Evolutionary conservation across 352 stramenopile genomes (phyloP).

Genomic region (Pythium pectinolyticum): DNA sequence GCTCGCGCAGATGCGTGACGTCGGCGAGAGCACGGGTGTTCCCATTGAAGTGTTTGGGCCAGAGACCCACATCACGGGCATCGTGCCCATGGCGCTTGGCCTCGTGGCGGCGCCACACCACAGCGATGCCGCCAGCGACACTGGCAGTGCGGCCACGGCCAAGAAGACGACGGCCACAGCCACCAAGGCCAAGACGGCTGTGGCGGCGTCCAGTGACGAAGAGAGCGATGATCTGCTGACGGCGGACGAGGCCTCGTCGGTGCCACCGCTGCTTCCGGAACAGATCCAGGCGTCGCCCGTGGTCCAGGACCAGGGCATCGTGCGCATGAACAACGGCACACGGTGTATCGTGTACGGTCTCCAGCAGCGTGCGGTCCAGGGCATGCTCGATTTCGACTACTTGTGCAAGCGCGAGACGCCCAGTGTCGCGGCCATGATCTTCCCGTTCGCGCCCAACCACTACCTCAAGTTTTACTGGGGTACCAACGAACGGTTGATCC

Average conservation of each 20-base stretch:
- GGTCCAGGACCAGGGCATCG: slow-evolving; percentile 84
- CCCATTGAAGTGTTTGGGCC: slow-evolving; percentile 95
- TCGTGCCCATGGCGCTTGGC: slow-evolving; percentile 94
- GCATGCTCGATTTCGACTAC: slow-evolving; percentile 98
- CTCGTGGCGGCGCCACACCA: slow-evolving; percentile 66
- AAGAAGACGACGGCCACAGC: slow-evolving; percentile 9
- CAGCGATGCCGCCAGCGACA: slow-evolving; percentile 9
- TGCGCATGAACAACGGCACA: slow-evolving; percentile 86
- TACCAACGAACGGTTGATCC: slow-evolving; percentile 93
- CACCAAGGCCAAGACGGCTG: slow-evolving; percentile 20
- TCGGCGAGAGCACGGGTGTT: slow-evolving; percentile 87
- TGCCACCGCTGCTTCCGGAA: slow-evolving; percentile 23
- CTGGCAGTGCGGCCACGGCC: slow-evolving; percentile 19
- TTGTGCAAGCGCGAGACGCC: slow-evolving; percentile 95
- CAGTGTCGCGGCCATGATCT: slow-evolving; percentile 94
- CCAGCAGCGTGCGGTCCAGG: slow-evolving; percentile 93
- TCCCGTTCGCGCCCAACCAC: slow-evolving; percentile 95
- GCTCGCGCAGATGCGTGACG: slow-evolving; percentile 91
- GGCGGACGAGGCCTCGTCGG: slow-evolving; percentile 12
- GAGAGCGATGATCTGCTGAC: slow-evolving; percentile 29
- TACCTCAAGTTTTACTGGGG: slow-evolving; percentile 98
- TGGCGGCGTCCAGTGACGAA: slow-evolving; percentile 10
- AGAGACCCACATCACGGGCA: slow-evolving; percentile 94
- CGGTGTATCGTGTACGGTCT: slow-evolving; percentile 95
- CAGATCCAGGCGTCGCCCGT: slow-evolving; percentile 21